A percentile compares a stretch with the other conserved stretches of the same genome.
These are phyloP conservation scores for Alternaria dauci DNA, from an alignment of 2,329 filamentous ascomycete species.

Conservation along the genomic window DNA sequence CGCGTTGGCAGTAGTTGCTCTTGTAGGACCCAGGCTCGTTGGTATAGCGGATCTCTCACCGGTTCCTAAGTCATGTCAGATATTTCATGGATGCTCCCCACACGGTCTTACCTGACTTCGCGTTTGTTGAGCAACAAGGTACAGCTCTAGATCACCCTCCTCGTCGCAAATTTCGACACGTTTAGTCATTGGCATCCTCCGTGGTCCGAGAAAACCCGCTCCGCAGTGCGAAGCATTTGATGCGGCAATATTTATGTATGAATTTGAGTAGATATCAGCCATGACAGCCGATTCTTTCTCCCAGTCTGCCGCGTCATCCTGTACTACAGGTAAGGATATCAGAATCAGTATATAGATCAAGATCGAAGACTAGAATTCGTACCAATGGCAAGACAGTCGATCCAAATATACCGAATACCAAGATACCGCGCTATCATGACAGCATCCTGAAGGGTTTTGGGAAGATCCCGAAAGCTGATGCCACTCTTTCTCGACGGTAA, in stretches of 20 bases:
- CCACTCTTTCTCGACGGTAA: constrained; percentile 1
- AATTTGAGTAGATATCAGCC: constrained; percentile 10
- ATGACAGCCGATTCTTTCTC: constrained; percentile 14
- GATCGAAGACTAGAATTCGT: not conserved
- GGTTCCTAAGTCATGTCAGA: not conserved
- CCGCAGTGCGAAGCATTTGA: constrained; percentile 10
- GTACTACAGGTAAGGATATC: not conserved
- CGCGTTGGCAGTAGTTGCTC: not conserved
- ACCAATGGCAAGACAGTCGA: constrained; percentile 10
- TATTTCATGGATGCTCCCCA: too few relatives aligned
- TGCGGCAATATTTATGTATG: constrained; percentile 7
- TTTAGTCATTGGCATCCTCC: constrained; percentile 1
- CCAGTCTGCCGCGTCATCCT: constrained; percentile 18
- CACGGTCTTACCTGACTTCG: not conserved
- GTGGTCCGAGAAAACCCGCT: constrained; percentile 11
- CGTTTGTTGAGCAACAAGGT: constrained; percentile 1
- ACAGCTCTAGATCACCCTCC: not conserved
- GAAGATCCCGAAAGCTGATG: constrained; percentile 7
- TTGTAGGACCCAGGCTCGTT: constrained; percentile 2
- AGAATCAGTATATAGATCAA: not conserved
- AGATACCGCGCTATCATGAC: not conserved
- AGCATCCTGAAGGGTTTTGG: constrained; percentile 14
- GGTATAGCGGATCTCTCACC: not conserved
- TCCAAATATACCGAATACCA: constrained; percentile 10
- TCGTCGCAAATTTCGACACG: constrained; percentile 4